Evolutionary conservation across 108 stramenopile genomes (phyloP), one percentile per base, ranked within the genome.

Genomic region (Pseudonitzschia pungens): DNA sequence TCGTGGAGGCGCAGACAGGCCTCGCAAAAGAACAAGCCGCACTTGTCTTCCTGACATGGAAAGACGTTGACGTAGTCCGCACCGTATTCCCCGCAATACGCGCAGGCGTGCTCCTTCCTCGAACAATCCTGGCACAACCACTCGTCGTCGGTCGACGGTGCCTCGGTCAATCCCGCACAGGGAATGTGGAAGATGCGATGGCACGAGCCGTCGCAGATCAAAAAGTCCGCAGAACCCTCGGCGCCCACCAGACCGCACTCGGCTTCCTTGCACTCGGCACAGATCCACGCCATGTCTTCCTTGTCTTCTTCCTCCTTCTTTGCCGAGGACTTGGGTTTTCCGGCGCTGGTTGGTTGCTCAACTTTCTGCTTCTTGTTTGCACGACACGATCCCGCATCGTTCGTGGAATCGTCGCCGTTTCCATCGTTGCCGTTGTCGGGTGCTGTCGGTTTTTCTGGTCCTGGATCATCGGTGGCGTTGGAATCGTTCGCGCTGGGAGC

Each of bases 11-110:
- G 52, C 33, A 96, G 65, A 69, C 90, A 91, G 29, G 72, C 58
- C 69, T 90, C 85, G 55, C 91, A 89, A 68, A 82, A 93, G 68
- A 88, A 92, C 27, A 89, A 69, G 5, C 91, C 91, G 76, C 89
- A 92, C 0, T 69, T 60, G 18, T 81, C 79, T 16, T 65, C 74
- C 4, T 77, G 55, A 55, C 93, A 89, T 28, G 28, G 55, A 73
- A 81, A 86, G 40, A 92, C 86, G 55, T 90, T 86, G 8, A 82
- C 77, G n/a, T 79, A 42, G 60, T 91, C 90, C 4, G 52, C 63
- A 1, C 90, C 93, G 55, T 89, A 89, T 51, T 82, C 78, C 21
- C 80, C 74, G 73, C 90, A 92, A 54, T 81, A 76, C 22, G 87
- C 68, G 60, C 93, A 94, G 36, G 67, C 64, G 62, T 94, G 90